Evolutionary conservation across 495 filamentous ascomycete species (phyloP), one percentile per base, ranked within the genome.

Genomic region (Aspergillus wentii): DNA sequence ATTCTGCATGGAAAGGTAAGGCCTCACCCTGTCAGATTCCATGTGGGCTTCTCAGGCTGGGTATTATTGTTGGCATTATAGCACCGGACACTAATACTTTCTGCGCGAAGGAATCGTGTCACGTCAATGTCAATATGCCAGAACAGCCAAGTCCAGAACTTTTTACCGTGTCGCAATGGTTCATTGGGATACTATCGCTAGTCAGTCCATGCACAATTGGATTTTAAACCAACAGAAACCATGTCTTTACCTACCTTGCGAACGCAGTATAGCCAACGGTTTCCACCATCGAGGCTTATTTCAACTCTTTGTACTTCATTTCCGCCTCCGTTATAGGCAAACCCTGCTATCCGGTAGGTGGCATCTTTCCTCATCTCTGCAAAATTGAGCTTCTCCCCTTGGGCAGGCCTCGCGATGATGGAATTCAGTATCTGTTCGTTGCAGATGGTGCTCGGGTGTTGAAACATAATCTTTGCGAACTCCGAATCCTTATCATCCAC

Each of bases 251-350:
- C 15, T 40, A 44, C 44, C 33, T 36, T 19, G 25, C 56, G 31
- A 17, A 38, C 32, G 35, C 46, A 49, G 19, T 48, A 49, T 1
- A 48, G 30, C 76, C 76, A 80, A 8, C 51, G 72, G 17, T 56
- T 47, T 1, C 76, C 76, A 21, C 67, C 68, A 51, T 80, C 74
- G 15, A 76, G 54, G 41, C 68, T 75, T 23, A 79, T 56, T 35
- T 80, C 76, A 19, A 80, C 75, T 17, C 74, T 63, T 17, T 66
- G 49, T 33, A 79, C 66, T 41, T 67, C 64, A 20, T 72, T 60
- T 10, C 75, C 75, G n/a, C 74, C 73, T 25, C 77, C 77, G 4
- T 73, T 74, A 47, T 79, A 80, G 5, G 77, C 77, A 41, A 76
- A 79, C 1, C 76, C 77, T 44, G 71, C 58, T 3, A 80, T 38